Conservation (phyloP, 441 rosid species). For the Populus hybrid region DNA sequence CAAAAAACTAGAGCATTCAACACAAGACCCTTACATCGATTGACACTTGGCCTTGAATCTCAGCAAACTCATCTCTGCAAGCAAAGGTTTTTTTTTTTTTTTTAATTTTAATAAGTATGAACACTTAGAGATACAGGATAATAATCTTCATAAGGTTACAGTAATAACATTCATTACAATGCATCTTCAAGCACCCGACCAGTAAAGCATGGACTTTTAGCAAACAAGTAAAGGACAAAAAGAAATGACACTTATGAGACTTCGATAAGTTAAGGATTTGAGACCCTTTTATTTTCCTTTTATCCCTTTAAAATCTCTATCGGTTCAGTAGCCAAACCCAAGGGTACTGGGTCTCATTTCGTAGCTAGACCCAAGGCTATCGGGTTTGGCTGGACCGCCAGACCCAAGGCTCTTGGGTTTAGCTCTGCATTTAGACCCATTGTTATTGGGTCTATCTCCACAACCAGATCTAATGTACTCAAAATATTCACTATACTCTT, state of each 20-base stretch:
- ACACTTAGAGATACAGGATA: no score
- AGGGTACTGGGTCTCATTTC: rapidly evolving
- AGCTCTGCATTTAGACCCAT: rapidly evolving
- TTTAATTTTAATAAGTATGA: no score
- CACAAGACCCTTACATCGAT: background rate
- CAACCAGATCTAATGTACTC: rapidly evolving
- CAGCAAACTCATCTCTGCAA: no score
- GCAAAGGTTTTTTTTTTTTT: no score
- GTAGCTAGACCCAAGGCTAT: rapidly evolving
- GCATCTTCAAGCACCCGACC: background rate
- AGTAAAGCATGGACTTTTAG: background rate
- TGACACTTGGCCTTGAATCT: background rate
- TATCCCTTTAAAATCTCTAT: no score
- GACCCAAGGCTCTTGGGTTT: rapidly evolving
- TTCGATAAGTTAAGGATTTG: no score
- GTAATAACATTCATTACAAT: background rate
- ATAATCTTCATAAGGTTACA: background rate
- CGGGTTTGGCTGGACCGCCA: rapidly evolving
- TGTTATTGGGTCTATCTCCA: rapidly evolving
- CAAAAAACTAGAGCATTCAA: background rate
- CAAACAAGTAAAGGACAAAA: background rate
- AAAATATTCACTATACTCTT: no score
- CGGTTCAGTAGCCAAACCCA: rapidly evolving
- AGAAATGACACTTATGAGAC: background rate
- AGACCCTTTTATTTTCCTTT: no score